Evolutionary conservation across 78 protist genomes (phyloP).

Genomic region (Paulinella micropora): DNA sequence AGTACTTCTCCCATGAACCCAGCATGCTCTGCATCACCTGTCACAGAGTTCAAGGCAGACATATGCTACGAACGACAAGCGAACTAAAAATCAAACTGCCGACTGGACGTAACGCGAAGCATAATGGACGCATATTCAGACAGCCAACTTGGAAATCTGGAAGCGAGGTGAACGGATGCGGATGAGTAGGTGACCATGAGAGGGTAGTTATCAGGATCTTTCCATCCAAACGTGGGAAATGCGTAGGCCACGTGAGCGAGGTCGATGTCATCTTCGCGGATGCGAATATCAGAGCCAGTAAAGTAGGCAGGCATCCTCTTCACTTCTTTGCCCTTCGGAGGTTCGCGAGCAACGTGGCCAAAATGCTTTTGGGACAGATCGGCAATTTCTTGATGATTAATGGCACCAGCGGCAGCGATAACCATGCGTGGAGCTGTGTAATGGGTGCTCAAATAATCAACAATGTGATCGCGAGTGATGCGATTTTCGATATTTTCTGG

Average conservation of each 20-base stretch:
- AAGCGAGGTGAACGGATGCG: too few relatives aligned
- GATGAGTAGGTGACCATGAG: slow-evolving; percentile 30
- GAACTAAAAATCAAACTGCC: background rate
- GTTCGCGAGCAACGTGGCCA: slow-evolving; percentile 19
- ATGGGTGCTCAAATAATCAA: slow-evolving; percentile 41
- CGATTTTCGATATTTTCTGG: slow-evolving; percentile 50
- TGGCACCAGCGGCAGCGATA: slow-evolving; percentile 73
- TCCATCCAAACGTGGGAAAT: slow-evolving; percentile 41
- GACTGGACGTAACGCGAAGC: too few relatives aligned
- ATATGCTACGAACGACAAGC: too few relatives aligned
- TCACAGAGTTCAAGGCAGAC: too few relatives aligned
- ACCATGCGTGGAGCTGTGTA: slow-evolving; percentile 81
- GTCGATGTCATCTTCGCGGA: slow-evolving; percentile 38
- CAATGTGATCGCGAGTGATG: slow-evolving; percentile 50
- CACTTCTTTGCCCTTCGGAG: background rate
- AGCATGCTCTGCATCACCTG: slow-evolving; percentile 49
- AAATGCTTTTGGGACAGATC: slow-evolving; percentile 43
- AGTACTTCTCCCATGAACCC: slow-evolving; percentile 65
- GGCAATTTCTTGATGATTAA: slow-evolving; percentile 63
- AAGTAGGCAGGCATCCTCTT: background rate
- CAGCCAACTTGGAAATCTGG: too few relatives aligned
- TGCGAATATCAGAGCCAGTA: slow-evolving; percentile 37
- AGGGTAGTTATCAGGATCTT: slow-evolving; percentile 46
- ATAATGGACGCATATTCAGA: too few relatives aligned
- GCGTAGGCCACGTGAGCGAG: slow-evolving; percentile 54